These are phyloP conservation scores for Alternaria triticina DNA, from an alignment of 2,329 filamentous ascomycete species.

Conservation along the genomic window DNA sequence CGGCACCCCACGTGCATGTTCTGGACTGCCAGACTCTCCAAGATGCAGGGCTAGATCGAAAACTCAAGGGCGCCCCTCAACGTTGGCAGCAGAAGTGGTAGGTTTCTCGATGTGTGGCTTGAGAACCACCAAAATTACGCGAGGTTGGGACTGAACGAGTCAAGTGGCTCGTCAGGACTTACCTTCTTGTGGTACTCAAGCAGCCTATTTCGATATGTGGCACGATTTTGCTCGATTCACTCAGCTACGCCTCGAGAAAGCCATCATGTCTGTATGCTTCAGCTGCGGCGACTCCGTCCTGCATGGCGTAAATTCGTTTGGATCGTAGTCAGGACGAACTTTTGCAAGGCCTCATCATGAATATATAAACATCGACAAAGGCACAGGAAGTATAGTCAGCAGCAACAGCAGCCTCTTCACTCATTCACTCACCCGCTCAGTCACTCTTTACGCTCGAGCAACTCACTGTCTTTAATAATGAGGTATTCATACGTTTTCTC, in stretches of 20 bases:
- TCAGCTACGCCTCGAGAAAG: not conserved
- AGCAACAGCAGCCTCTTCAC: not conserved
- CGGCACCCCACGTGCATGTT: not conserved
- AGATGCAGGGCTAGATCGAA: not conserved
- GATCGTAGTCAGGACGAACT: not conserved
- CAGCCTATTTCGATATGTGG: not conserved
- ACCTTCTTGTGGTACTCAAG: not conserved
- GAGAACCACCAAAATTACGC: not conserved
- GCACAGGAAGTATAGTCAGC: not conserved
- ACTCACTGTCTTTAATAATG: not conserved
- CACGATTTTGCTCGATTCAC: not conserved
- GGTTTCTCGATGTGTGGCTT: not conserved
- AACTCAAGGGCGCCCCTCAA: not conserved
- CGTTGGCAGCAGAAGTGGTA: not conserved
- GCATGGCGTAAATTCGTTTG: not conserved
- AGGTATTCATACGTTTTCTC: not conserved
- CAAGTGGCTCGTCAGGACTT: not conserved
- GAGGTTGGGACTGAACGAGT: not conserved
- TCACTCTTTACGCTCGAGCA: not conserved
- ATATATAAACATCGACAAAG: not conserved
- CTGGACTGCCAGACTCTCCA: not conserved
- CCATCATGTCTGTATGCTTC: not conserved
- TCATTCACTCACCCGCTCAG: not conserved
- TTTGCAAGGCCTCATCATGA: not conserved
- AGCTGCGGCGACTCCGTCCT: not conserved